phyloP scores from a whole-genome alignment of 2,329 filamentous ascomycete species.

The Emergomyces pasteurianus region DNA sequence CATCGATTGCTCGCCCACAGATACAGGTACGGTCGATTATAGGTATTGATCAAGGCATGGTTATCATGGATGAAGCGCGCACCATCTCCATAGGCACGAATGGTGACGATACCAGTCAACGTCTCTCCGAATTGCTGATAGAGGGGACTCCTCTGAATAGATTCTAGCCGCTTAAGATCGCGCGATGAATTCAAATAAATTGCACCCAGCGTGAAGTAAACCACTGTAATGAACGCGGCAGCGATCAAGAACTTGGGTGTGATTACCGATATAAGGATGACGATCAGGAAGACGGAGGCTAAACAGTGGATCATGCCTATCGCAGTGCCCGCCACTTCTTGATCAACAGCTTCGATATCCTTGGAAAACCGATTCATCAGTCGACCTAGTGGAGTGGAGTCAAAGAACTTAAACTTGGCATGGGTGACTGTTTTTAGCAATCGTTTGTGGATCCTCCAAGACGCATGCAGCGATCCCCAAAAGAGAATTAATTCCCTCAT shows the following conservation, averaged over 20 bases:
- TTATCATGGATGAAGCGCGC: slow-evolving; percentile 90
- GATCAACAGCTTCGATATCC: slow-evolving; percentile 86
- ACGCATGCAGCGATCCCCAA: slow-evolving; percentile 79
- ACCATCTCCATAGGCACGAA: slow-evolving; percentile 91
- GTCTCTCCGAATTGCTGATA: slow-evolving; percentile 99
- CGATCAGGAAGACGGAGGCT: slow-evolving; percentile 66
- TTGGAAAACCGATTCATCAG: slow-evolving; percentile 99
- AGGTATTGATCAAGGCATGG: slow-evolving; percentile 72
- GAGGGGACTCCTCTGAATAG: slow-evolving; percentile 81
- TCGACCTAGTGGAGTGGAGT: slow-evolving; percentile 87
- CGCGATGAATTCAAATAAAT: slow-evolving; percentile 91
- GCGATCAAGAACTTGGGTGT: slow-evolving; percentile 86
- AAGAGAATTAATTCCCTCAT: slow-evolving; percentile 80
- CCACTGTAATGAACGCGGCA: slow-evolving; percentile 65
- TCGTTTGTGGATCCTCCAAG: slow-evolving; percentile 66
- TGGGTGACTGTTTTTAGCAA: slow-evolving; percentile 70
- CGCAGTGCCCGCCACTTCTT: slow-evolving; percentile 87
- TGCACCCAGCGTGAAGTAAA: slow-evolving; percentile 72
- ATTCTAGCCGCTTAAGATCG: slow-evolving; percentile 89
- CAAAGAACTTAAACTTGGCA: slow-evolving; percentile 95
- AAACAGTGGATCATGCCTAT: slow-evolving; percentile 60
- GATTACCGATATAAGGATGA: slow-evolving; percentile 74
- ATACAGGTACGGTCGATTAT: slow-evolving; percentile 88
- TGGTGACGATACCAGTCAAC: slow-evolving; percentile 85
- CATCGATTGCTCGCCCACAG: slow-evolving; percentile 95